Percentiles rank a stretch among this genome's conserved stretches.
These are phyloP conservation scores for Alternaria hordeiaustralica DNA, from an alignment of 2,329 filamentous ascomycete species.

Conservation along the genomic window DNA sequence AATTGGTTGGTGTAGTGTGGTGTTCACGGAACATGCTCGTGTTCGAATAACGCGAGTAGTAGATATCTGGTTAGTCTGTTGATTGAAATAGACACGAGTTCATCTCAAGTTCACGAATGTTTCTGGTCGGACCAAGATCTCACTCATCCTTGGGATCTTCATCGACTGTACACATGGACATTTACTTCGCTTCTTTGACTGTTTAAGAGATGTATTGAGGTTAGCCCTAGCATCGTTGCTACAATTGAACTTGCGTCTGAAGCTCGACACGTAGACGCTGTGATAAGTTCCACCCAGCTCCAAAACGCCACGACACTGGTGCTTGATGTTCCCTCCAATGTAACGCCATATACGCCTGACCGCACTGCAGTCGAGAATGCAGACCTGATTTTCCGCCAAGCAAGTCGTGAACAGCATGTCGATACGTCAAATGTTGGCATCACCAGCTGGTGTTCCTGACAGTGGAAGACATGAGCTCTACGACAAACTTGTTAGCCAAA, in stretches of 20 bases:
- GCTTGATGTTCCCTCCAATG: background rate
- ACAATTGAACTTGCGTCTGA: background rate
- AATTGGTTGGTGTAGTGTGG: background rate
- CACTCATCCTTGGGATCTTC: background rate
- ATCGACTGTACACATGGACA: background rate
- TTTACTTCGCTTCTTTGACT: background rate
- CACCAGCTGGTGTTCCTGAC: slow-evolving; percentile 23
- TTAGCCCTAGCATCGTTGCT: background rate
- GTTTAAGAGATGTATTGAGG: background rate
- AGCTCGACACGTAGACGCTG: background rate
- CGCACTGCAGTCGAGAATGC: slow-evolving; percentile 29
- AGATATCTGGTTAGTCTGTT: background rate
- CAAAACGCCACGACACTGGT: slow-evolving; percentile 9
- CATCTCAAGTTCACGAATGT: background rate
- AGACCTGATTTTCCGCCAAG: slow-evolving; percentile 2
- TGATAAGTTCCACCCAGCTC: background rate
- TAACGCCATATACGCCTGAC: slow-evolving; percentile 24
- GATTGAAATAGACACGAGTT: background rate
- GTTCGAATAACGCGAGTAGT: background rate
- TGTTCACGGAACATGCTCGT: background rate
- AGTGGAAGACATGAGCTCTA: slow-evolving; percentile 24
- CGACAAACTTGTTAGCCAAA: slow-evolving; percentile 21
- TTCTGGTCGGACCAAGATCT: background rate
- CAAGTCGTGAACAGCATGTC: background rate
- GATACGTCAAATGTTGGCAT: background rate